Conservation (phyloP, 495 filamentous ascomycete species). For the Penicillium roqueforti region DNA sequence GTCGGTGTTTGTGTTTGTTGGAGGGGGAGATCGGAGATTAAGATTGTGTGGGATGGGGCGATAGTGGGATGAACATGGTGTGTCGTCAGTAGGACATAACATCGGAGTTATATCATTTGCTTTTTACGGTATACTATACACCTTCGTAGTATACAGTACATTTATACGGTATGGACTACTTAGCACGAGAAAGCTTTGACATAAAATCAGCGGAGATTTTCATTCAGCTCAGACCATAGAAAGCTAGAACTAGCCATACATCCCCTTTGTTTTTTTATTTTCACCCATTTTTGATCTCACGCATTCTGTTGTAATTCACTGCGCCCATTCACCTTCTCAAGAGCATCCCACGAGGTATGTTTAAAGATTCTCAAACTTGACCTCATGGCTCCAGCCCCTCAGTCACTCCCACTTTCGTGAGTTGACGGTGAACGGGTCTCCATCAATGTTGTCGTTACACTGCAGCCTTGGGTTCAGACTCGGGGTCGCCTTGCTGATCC, state of each 20-base stretch:
- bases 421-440: not conserved
- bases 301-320: not conserved
- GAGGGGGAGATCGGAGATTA: not conserved
- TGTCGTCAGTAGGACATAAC: slow-evolving; percentile 9
- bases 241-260: not conserved
- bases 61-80: slow-evolving; percentile 8
- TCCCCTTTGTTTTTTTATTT: slow-evolving; percentile 1
- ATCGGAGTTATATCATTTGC: not conserved
- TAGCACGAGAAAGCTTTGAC: not conserved
- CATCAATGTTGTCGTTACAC: not conserved
- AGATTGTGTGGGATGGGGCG: slow-evolving; percentile 9
- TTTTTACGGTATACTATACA: too few relatives aligned
- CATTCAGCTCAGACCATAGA: slow-evolving; percentile 2
- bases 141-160: too few relatives aligned
- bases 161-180: too few relatives aligned
- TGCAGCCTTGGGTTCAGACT: not conserved
- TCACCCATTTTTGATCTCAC: slow-evolving; percentile 2
- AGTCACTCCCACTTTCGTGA: not conserved
- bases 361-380: not conserved
- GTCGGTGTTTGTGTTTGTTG: not conserved
- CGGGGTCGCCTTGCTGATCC: too few relatives aligned
- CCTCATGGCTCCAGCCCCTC: not conserved
- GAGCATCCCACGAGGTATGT: not conserved
- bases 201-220: slow-evolving; percentile 1
- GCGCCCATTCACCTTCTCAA: not conserved